Evolutionary conservation across 345 rosid genomes (phyloP).

Genomic region (Gossypium bickii): DNA sequence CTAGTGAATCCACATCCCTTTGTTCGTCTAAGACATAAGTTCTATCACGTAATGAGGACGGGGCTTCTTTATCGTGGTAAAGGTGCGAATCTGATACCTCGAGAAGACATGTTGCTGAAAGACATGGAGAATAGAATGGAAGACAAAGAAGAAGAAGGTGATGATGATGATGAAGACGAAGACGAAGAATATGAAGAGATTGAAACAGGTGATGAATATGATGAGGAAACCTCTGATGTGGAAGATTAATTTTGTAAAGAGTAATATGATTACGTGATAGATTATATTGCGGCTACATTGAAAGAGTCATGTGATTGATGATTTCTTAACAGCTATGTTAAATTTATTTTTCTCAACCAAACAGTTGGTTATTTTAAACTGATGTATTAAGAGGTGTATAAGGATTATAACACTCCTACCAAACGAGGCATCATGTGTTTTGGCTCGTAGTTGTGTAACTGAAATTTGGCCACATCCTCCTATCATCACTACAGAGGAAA

Average conservation of each 20-base stretch:
- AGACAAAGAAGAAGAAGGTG: slow-evolving; percentile 34
- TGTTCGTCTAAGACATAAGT: slow-evolving; percentile 61
- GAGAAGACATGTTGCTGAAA: slow-evolving; percentile 39
- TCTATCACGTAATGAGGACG: slow-evolving; percentile 84
- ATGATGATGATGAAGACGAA: slow-evolving; percentile 26
- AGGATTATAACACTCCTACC: too few relatives aligned
- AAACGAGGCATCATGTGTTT: not conserved
- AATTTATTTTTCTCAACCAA: too few relatives aligned
- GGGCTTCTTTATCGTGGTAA: slow-evolving; percentile 74
- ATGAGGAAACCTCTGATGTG: slow-evolving; percentile 35
- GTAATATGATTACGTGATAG: slow-evolving; percentile 2
- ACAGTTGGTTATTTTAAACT: too few relatives aligned
- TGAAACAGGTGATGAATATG: slow-evolving; percentile 40
- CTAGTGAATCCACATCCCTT: slow-evolving; percentile 82
- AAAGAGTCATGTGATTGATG: not conserved
- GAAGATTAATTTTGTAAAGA: slow-evolving; percentile 48
- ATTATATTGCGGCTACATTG: not conserved
- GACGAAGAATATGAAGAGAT: slow-evolving; percentile 44
- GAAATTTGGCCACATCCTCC: not conserved
- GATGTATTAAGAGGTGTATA: too few relatives aligned
- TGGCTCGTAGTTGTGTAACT: not conserved
- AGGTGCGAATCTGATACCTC: slow-evolving; percentile 52
- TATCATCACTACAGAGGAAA: not conserved
- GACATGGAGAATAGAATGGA: slow-evolving; percentile 31
- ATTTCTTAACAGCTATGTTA: too few relatives aligned